These are phyloP conservation scores for Yarrowia yakushimensis DNA, from an alignment of 805 yeast genomes.

Conservation along the genomic window DNA sequence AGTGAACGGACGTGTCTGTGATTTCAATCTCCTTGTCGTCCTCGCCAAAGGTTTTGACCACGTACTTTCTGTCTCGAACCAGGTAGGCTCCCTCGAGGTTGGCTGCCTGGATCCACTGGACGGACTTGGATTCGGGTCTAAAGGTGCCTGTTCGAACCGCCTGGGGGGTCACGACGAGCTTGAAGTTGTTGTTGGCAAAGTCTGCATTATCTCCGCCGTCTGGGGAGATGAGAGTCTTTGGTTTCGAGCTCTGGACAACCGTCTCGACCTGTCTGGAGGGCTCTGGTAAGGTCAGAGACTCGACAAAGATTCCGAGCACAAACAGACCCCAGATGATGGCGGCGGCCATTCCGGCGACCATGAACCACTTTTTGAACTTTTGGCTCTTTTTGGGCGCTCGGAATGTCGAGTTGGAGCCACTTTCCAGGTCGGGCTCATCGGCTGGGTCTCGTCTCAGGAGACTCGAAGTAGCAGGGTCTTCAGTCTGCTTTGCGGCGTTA, in stretches of 20 bases:
- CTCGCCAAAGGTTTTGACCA: conserved; percentile 1
- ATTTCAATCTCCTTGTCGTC: conserved; percentile 18
- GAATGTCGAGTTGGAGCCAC: background rate
- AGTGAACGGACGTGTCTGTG: background rate
- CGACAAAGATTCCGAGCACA: background rate
- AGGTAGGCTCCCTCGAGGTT: conserved; percentile 15
- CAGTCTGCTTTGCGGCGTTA: background rate
- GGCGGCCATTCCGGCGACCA: background rate
- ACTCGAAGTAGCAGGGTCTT: background rate
- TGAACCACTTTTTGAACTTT: background rate
- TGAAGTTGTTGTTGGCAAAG: background rate
- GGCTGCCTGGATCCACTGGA: conserved; percentile 21
- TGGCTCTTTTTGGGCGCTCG: background rate
- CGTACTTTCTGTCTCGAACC: background rate
- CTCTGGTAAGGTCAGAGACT: background rate
- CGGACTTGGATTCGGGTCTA: background rate
- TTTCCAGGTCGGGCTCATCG: background rate
- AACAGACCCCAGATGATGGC: conserved; percentile 9
- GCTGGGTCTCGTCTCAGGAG: background rate
- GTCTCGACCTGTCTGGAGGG: background rate
- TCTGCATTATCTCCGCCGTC: background rate
- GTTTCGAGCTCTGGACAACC: background rate
- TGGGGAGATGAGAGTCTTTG: background rate
- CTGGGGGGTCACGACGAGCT: conserved; percentile 5
- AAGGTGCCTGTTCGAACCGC: background rate